phyloP scores from a whole-genome alignment of 768 basidiomycete genomes.

The Sistotremastrum suecicum region DNA sequence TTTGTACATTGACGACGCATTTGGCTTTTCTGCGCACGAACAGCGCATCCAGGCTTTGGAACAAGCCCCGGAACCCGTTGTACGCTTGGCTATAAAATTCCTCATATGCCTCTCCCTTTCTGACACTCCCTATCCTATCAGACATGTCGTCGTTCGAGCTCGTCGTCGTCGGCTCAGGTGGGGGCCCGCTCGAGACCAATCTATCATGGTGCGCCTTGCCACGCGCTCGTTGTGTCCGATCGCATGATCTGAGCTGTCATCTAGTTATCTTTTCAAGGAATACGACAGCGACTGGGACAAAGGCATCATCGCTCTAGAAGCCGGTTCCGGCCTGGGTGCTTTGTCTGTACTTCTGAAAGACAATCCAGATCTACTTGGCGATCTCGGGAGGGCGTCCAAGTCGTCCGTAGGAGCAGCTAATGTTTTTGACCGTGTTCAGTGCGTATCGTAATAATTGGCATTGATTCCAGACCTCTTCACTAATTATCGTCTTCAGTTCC shows the following conservation, averaged over 20 bases:
- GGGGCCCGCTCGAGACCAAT: conserved; percentile 84
- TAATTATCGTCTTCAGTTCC: conserved; percentile 31
- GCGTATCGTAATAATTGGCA: conserved; percentile 1
- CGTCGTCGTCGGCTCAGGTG: conserved; percentile 71
- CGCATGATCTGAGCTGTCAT: conserved; percentile 4
- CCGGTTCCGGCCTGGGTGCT: conserved; percentile 82
- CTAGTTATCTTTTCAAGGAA: conserved; percentile 82
- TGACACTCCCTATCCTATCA: neutral
- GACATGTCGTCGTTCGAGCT: conserved; percentile 48
- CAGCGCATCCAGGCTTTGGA: too few species aligned
- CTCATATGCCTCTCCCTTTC: too few species aligned
- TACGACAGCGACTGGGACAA: conserved; percentile 53
- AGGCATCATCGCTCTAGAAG: conserved; percentile 76
- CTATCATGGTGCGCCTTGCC: conserved; percentile 55
- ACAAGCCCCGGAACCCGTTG: too few species aligned
- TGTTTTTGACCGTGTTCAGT: conserved; percentile 22
- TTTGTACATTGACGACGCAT: too few species aligned
- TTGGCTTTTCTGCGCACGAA: too few species aligned
- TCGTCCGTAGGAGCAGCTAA: conserved; percentile 21
- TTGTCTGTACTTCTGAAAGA: conserved; percentile 42
- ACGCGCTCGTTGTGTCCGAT: conserved; percentile 7
- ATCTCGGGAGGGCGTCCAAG: conserved; percentile 23
- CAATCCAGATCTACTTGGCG: conserved; percentile 41
- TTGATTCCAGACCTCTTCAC: neutral
- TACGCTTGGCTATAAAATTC: too few species aligned